Base-by-base conservation (phyloP, 192 early-diverging fungal genomes). In the Linnemannia schmuckeri region DNA sequence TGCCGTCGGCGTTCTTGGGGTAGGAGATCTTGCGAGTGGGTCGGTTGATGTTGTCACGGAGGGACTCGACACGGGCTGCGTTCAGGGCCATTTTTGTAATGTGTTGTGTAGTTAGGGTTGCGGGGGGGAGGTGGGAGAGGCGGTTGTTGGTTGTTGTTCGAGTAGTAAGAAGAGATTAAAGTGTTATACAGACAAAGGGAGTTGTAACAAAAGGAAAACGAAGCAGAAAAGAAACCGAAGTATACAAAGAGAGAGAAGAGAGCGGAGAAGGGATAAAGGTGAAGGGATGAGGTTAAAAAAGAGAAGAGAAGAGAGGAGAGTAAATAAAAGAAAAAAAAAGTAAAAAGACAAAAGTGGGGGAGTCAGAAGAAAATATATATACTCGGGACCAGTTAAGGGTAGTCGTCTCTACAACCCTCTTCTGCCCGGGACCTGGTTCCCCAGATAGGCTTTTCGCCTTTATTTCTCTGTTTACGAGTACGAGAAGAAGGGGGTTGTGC, bases 11-110 rank as follows among this genome's bases (percentile, higher is more conserved):
- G 73, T 90, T 88, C 84, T 87, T 89, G 38, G 97, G 97, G 91
- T 95, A 97, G 68, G 95, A 90, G 88, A 97, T 93, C 78, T 91
- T 88, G 75, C 97, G 96, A 77, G 92, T 89, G 69, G 93, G 83
- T 49, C 95, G 90, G 24, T 91, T 89, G 72, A 96, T 93, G 72
- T 91, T 89, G 37, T 90, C 88, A 44, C 75, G 80, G 68, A 91
- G 76, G 70, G 88, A 88, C 13, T 88, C 81, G 75, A 91, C 44
- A 79, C 92, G 89, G 78, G 91, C 91, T 75, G 82, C 82, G 46
- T 90, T 80, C 7, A 83, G 38, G 52, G 87, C 70, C 89, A 83
- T 89, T 69, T 35, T 71, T 18, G 54, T 27, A 70, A 24, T 46
- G 44, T 46, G 44, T 46, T 79, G 46, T 78, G 57, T 75, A 63